A percentile compares a stretch with the other conserved stretches of the same genome.
Evolutionary conservation across 73 alveolate species (phyloP).

Genomic region (Paramecium tetraurelia): DNA sequence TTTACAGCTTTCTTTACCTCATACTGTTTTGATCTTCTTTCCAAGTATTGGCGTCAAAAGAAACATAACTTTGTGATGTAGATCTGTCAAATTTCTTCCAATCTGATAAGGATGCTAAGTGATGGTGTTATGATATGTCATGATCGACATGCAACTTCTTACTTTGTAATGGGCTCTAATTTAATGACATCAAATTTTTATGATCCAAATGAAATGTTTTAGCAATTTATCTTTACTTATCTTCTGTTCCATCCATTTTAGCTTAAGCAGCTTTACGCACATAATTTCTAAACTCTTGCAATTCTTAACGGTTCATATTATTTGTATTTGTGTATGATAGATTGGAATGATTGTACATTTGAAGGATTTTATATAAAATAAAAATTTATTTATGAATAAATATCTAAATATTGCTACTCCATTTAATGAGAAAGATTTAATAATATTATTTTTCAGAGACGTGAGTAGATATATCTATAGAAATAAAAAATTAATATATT

Average conservation of each 20-base stretch:
- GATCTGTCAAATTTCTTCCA: conserved; percentile 22
- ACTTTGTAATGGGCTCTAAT: conserved; percentile 1
- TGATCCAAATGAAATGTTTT: conserved; percentile 9
- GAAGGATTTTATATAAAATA: not conserved
- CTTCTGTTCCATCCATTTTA: conserved; percentile 5
- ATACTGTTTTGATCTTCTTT: conserved; percentile 6
- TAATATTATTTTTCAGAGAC: not conserved
- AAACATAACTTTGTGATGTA: not conserved
- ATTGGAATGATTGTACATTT: not conserved
- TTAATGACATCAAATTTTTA: not conserved
- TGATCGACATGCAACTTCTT: not conserved
- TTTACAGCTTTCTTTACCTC: not conserved
- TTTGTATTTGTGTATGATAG: not conserved
- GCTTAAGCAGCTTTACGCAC: conserved; percentile 8
- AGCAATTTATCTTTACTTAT: not conserved
- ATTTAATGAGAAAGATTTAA: not conserved
- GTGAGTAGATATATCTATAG: too few relatives aligned
- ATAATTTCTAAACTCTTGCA: conserved; percentile 34
- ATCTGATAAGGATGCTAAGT: conserved; percentile 7
- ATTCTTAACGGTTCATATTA: not conserved
- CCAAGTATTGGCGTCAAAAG: conserved; percentile 38
- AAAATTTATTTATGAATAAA: not conserved
- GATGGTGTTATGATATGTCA: not conserved
- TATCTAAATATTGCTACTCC: not conserved
- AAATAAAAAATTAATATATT: too few relatives aligned